Conservation (phyloP, 192 early-diverging fungal species). For the Mortierella alpina region DNA sequence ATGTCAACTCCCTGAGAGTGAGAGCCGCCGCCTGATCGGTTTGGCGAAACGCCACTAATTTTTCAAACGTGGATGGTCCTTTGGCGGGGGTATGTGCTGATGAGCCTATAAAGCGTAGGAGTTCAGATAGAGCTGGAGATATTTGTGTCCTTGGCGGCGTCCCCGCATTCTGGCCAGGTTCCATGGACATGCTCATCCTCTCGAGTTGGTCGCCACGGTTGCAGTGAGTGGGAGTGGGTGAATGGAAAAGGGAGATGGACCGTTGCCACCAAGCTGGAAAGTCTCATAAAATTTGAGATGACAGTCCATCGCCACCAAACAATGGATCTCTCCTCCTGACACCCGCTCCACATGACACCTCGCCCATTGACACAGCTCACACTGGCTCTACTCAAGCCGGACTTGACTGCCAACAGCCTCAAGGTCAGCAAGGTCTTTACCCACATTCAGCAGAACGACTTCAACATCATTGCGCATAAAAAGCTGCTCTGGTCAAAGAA, state of each 20-base stretch:
- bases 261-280: not conserved
- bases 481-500: conserved; percentile 63
- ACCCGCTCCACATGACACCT: conserved; percentile 22
- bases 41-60: conserved; percentile 42
- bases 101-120: conserved; percentile 13
- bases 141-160: not conserved
- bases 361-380: conserved; percentile 63
- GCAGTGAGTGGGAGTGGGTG: no score
- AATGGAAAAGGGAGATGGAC: no score
- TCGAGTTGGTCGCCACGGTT: no score
- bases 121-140: conserved; percentile 12
- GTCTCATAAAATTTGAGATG: not conserved
- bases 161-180: not conserved
- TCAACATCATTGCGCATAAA: conserved; percentile 56
- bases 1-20: conserved; percentile 7
- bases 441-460: conserved; percentile 54
- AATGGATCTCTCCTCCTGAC: not conserved
- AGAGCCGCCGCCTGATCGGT: conserved; percentile 2
- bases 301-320: not conserved
- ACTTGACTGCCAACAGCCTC: conserved; percentile 70
- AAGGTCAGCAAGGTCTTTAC: conserved; percentile 53
- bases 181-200: conserved; percentile 14
- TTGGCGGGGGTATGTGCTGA: not conserved
- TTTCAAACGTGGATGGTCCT: conserved; percentile 10
- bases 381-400: conserved; percentile 78